Percentiles rank a stretch among this genome's conserved stretches.
These are phyloP conservation scores for Calocybe cyanea DNA, from an alignment of 768 basidiomycete species.

Conservation along the genomic window DNA sequence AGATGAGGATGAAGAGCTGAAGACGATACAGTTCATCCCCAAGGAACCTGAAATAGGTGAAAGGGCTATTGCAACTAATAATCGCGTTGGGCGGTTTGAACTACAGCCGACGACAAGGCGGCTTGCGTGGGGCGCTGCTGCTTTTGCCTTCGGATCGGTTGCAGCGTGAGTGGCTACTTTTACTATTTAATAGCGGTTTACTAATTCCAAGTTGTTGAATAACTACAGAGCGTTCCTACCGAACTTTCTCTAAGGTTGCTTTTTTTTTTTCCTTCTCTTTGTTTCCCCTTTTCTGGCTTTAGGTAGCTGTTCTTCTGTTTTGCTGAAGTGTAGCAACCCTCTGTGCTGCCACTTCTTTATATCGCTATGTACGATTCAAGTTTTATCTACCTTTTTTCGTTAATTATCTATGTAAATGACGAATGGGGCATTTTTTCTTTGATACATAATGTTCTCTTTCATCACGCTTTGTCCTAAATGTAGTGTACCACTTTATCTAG, in stretches of 20 bases:
- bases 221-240: constrained; percentile 50
- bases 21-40: constrained; percentile 51
- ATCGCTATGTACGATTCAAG: constrained; percentile 15
- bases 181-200: background rate
- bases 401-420: constrained; percentile 7
- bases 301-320: constrained; percentile 3
- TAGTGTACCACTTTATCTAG: no score
- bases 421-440: constrained; percentile 1
- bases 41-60: constrained; percentile 65
- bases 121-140: constrained; percentile 78
- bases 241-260: constrained; percentile 50
- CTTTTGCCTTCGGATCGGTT: constrained; percentile 79
- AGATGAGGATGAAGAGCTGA: constrained; percentile 42
- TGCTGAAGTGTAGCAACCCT: constrained; percentile 1
- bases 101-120: constrained; percentile 69
- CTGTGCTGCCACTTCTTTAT: constrained; percentile 4
- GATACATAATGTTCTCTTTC: constrained; percentile 4
- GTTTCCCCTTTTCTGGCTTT: constrained; percentile 10
- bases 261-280: constrained; percentile 15
- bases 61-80: constrained; percentile 53
- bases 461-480: constrained; percentile 3
- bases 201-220: background rate
- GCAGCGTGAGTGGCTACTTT: constrained; percentile 61
- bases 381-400: constrained; percentile 1
- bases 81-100: constrained; percentile 51